Conservation (phyloP, 441 rosid species). For the Gossypium lobatum region DNA sequence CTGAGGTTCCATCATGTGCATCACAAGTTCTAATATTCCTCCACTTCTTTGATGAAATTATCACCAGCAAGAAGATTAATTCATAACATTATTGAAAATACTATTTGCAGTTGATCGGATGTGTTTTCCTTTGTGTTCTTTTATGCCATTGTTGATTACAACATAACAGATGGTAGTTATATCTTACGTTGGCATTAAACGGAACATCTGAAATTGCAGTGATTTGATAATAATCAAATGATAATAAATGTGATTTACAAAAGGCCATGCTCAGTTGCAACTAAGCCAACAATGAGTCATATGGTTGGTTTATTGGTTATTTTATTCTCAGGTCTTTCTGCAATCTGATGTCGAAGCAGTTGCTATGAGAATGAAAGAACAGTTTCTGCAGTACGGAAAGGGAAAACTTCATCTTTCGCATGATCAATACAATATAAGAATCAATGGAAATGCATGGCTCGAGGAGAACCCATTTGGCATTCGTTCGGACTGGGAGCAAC, state of each 20-base stretch:
- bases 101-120: not conserved
- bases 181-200: not conserved
- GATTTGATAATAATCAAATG: not conserved
- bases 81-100: not conserved
- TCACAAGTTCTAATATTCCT: not conserved
- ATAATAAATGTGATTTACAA: not conserved
- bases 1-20: not conserved
- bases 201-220: not conserved
- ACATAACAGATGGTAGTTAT: not conserved
- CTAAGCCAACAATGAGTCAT: not conserved
- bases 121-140: not conserved
- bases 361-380: conserved; percentile 51
- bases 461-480: conserved; percentile 70
- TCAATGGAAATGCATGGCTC: conserved; percentile 34
- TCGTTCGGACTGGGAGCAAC: conserved; percentile 71
- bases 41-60: not conserved
- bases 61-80: not conserved
- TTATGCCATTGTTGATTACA: not conserved
- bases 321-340: conserved; percentile 42
- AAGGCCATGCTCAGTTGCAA: not conserved
- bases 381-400: conserved; percentile 44
- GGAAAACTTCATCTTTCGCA: conserved; percentile 35
- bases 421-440: conserved; percentile 11
- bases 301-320: not conserved
- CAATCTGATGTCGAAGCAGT: conserved; percentile 67